Base-by-base conservation (phyloP, 352 stramenopile species). In the Globisporangium acanthophoron region DNA sequence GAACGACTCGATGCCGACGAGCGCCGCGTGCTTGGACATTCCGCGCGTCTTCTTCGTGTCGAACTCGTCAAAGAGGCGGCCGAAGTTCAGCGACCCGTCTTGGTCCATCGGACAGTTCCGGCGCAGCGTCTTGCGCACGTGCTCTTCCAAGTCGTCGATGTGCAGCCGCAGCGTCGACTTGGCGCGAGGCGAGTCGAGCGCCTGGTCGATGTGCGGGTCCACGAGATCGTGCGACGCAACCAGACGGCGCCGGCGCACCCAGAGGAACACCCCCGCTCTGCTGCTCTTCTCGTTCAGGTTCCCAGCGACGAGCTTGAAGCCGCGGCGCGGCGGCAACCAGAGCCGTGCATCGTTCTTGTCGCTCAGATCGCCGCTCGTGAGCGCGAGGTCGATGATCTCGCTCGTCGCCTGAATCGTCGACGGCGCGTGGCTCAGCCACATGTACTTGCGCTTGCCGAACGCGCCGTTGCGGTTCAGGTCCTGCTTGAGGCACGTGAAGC, bases 371-470 rank as follows among this genome's bases (percentile, higher is more conserved):
- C 81, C 81, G 54, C 72, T 77, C 12, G 78, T 85, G 1, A 93
- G 67, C 9, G 69, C 80, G 5, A 93, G 44, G 55, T 85, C 83
- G 48, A 89, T 83, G 13, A 91, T 31, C 46, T 91, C 81, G 46
- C 72, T 89, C 11, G 54, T 67, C 43, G 75, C 76, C 58, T 80
- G 77, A 1, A 62, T 67, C 43, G 61, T 75, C 6, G 81, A 55
- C 12, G 74, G 68, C 13, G 82, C 72, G 40, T 85, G 72, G 46
- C 72, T 88, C 3, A 81, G 65, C 81, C 81, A 91, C 40, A 91
- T 85, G 58, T 86, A 91, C 64, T 86, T 88, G 59, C 82, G 79
- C 53, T 87, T 87, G 5, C 77, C 78, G 48, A 91, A 91, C 3
- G 68, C 55, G 8, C 79, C 79, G 15, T 67, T 73, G 33, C 76